phyloP scores from a whole-genome alignment of 163 green algal species.

The Trebouxiophyceae sp. region DNA sequence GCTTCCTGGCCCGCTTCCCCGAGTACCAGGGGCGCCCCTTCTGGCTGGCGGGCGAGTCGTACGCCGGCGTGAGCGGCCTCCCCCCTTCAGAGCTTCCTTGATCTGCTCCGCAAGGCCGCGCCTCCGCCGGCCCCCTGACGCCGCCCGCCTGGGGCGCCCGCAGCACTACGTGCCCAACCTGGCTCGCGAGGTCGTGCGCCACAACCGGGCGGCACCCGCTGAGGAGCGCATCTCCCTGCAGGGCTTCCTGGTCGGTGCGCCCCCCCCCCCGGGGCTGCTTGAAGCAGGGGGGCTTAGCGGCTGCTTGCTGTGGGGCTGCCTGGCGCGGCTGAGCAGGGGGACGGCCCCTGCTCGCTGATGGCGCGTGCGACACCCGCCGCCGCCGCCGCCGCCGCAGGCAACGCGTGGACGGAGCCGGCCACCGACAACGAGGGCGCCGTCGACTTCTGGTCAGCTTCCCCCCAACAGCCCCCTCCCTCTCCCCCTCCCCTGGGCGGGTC shows the following conservation, averaged over 20 bases:
- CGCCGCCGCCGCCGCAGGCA: too few species aligned
- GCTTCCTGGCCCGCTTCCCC: conserved; percentile 63
- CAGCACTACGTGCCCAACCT: conserved; percentile 72
- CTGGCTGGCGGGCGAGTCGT: conserved; percentile 52
- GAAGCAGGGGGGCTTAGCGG: too few species aligned
- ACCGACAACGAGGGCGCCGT: conserved; percentile 69
- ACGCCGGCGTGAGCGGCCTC: not conserved
- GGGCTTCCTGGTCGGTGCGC: conserved; percentile 62
- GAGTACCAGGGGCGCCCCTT: conserved; percentile 46
- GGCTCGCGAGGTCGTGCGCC: not conserved
- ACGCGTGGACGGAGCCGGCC: conserved; percentile 70
- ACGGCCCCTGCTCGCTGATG: too few species aligned
- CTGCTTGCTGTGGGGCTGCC: too few species aligned
- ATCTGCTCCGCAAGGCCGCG: not conserved
- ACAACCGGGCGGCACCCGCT: not conserved
- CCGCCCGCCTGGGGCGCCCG: too few species aligned
- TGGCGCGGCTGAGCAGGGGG: too few species aligned
- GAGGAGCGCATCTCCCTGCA: conserved; percentile 43
- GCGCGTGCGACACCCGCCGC: too few species aligned
- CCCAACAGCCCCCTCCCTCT: too few species aligned
- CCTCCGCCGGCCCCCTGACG: too few species aligned
- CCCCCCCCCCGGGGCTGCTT: too few species aligned
- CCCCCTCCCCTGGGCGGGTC: too few species aligned
- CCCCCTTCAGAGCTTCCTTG: not conserved
- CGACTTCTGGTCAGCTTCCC: conserved; percentile 73